Conservation (phyloP, 306 rosid species). For the Parietaria judaica region DNA sequence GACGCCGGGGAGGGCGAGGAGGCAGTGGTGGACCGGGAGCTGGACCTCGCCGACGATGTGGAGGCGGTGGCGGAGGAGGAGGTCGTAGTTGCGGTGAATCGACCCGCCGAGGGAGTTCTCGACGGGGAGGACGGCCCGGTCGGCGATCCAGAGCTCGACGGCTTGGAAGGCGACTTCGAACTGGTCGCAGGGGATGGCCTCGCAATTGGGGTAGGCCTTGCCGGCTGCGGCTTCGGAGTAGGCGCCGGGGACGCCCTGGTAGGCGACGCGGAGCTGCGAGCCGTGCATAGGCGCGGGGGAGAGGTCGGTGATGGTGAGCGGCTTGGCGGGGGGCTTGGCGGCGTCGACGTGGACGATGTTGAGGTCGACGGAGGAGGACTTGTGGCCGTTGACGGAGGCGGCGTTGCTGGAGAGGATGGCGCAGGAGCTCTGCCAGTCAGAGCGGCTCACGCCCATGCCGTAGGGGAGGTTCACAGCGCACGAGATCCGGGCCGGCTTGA, state of each 20-base stretch:
- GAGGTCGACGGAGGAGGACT: conserved; percentile 41
- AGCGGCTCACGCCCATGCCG: conserved; percentile 41
- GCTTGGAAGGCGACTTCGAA: conserved; percentile 96
- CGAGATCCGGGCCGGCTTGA: conserved; percentile 20
- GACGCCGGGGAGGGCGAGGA: conserved; percentile 71
- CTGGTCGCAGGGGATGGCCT: conserved; percentile 95
- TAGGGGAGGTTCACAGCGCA: conserved; percentile 41
- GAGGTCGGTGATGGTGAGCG: conserved; percentile 73
- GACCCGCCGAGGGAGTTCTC: conserved; percentile 97
- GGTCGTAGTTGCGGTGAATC: conserved; percentile 90
- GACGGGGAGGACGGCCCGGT: conserved; percentile 79
- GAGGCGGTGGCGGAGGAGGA: conserved; percentile 93
- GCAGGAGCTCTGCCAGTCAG: conserved; percentile 93
- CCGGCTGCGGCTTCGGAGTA: conserved; percentile 98
- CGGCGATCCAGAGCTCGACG: conserved; percentile 96
- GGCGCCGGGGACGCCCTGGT: conserved; percentile 96
- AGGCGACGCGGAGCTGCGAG: conserved; percentile 71
- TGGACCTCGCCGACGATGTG: conserved; percentile 98
- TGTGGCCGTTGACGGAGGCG: conserved; percentile 67
- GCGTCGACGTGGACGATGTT: conserved; percentile 53
- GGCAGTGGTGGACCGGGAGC: conserved; percentile 92
- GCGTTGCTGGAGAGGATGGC: conserved; percentile 81
- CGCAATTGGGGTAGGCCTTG: conserved; percentile 83
- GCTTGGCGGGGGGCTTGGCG: conserved; percentile 34
- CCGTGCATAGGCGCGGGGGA: conserved; percentile 99